Base-by-base conservation (phyloP, 768 basidiomycete species). In the Lentinula boryana region DNA sequence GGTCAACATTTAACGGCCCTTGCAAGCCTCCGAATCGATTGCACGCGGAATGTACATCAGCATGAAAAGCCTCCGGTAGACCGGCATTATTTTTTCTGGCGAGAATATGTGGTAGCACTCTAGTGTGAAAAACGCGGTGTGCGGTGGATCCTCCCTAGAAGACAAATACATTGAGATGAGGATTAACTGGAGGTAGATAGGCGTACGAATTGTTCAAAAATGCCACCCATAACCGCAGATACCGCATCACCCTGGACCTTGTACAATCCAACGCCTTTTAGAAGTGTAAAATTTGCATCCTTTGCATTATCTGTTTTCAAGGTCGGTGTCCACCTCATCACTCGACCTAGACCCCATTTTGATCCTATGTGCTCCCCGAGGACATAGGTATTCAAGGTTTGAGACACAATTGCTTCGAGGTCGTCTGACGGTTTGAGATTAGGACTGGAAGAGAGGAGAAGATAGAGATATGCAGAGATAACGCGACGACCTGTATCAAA, bases 131-230 rank as follows among this genome's bases (percentile, higher is more conserved):
- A 13, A 79, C 67, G 27, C 79, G 75, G 60, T 82, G 80, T 16
- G 81, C 78, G 8, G 76, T 74, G 5, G 77, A 72, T 6, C 67
- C 82, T 36, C 82, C 82, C 81, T 82, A n/a, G 56, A 58, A 53
- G 46, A 38, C 13, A 64, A 65, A 21, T 60, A 38, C 46, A 23
- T 40, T 58, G 51, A 9, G 62, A 49, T 58, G n/a, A 36, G 32
- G 18, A 48, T 12, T 59, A 52, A 59, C 1, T 35, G 35, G 38
- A 41, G 44, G 8, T 40, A 43, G 53, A 41, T 56, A 36, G 56
- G 78, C 90, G 61, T 67, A 93, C 91, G 70, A 86, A 90, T 75
- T 94, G 89, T 66, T 87, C 84, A 67, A 85, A 91, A 12, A 92
- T 80, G 5, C 85, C 89, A 23, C 91, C 91, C 33, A 92, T 71